Evolutionary conservation across 371 early-diverging fungal genomes (phyloP), one percentile per base, ranked within the genome.

Genomic region (Parasitella parasitica): DNA sequence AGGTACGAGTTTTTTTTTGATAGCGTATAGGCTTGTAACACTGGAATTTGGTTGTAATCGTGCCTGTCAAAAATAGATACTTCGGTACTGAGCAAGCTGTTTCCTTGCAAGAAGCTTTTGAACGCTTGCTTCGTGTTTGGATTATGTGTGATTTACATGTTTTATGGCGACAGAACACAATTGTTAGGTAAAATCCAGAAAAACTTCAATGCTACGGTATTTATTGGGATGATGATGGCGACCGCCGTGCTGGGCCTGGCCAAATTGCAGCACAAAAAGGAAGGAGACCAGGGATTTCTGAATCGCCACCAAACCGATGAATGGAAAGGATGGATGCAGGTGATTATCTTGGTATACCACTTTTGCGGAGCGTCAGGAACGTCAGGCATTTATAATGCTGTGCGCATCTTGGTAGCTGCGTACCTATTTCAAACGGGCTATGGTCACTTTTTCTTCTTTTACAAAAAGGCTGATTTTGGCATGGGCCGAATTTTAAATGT

Each of bases 311-410:
- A 90, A 60, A 91, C 92, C 0, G 88, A 91, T 54, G 93, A 93
- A 70, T 93, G 92, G 93, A 91, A 91, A 62, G 93, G 93, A 4
- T 91, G 92, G 92, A 91, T 93, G 92, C 91, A 91, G 74, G 67
- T 91, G 26, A 77, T 85, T 38, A 89, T 93, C 50, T 75, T 93
- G 11, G 70, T 87, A 27, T 90, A 91, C 65, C 91, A 91, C 66
- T 86, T 86, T 59, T 71, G 81, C 36, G 89, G 87, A 18, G 91
- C 89, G 2, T 88, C 88, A 4, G 68, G 72, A 9, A 76, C 81
- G 3, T 67, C 86, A 0, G 80, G 76, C 5, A 84, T 91, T 50
- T 91, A 93, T 73, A 88, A 87, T 56, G 76, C 86, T 2, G 86
- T 91, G 9, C 87, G 91, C 22, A 72, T 88, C 43, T 67, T 91